These are phyloP conservation scores for Monilinia laxa DNA, from an alignment of 2,329 filamentous ascomycete species.

Conservation along the genomic window DNA sequence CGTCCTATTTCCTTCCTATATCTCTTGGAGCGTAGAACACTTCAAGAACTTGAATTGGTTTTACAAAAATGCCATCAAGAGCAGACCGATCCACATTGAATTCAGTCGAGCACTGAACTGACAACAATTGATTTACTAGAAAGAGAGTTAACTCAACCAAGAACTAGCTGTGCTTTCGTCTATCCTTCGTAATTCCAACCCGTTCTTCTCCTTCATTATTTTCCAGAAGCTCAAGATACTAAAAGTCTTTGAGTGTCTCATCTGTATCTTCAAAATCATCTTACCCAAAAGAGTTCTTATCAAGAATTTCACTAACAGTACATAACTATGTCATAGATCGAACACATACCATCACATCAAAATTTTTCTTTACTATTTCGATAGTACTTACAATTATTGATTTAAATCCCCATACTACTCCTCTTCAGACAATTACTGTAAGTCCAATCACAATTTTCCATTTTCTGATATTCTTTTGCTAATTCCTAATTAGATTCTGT, in stretches of 20 bases:
- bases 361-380: not conserved
- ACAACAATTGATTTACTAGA: not conserved
- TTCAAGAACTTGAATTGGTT: not conserved
- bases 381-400: not conserved
- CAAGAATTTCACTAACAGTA: not conserved
- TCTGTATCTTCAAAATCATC: not conserved
- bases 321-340: not conserved
- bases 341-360: not conserved
- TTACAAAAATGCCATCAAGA: not conserved
- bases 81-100: too few relatives aligned
- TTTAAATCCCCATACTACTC: not conserved
- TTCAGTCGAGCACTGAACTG: not conserved
- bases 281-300: not conserved
- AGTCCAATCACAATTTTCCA: not conserved
- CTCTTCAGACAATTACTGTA: not conserved
- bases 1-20: accelerated
- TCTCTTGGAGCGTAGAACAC: not conserved
- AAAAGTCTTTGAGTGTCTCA: not conserved
- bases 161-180: not conserved
- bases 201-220: not conserved
- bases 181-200: not conserved
- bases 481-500: not conserved
- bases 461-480: not conserved
- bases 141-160: not conserved
- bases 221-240: not conserved